A percentile compares a stretch with the other conserved stretches of the same genome.
phyloP scores from a whole-genome alignment of 2,329 filamentous ascomycete genomes.

The Penicillium oxalicum region DNA sequence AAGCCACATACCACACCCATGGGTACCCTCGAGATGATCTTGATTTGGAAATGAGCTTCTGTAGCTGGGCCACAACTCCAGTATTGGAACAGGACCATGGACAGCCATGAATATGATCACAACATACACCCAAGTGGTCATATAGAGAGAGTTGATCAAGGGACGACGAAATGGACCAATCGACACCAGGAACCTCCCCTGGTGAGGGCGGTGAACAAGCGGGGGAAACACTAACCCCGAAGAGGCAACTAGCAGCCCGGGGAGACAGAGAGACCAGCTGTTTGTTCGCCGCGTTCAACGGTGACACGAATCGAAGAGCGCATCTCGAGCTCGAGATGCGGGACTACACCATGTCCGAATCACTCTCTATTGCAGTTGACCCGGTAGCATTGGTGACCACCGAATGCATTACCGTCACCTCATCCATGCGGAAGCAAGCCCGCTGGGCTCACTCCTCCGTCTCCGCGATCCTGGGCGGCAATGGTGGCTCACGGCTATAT shows the following conservation, averaged over 20 bases:
- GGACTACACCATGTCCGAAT: slow-evolving; percentile 29
- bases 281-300: slow-evolving; percentile 18
- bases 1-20: too few relatives aligned
- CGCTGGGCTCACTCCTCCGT: slow-evolving; percentile 95
- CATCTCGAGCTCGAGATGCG: slow-evolving; percentile 18
- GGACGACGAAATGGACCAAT: too few relatives aligned
- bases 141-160: too few relatives aligned
- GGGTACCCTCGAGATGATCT: too few relatives aligned
- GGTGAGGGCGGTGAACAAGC: slow-evolving; percentile 21
- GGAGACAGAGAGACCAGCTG: slow-evolving; percentile 26
- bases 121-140: too few relatives aligned
- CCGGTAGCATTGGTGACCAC: slow-evolving; percentile 91
- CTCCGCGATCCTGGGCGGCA: slow-evolving; percentile 84
- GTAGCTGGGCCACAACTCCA: too few relatives aligned
- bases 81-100: too few relatives aligned
- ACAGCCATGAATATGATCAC: too few relatives aligned
- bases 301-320: slow-evolving; percentile 17
- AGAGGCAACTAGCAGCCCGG: slow-evolving; percentile 21
- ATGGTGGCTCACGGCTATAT: slow-evolving; percentile 43
- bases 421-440: slow-evolving; percentile 94
- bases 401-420: slow-evolving; percentile 98
- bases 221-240: slow-evolving; percentile 22
- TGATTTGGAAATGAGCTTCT: too few relatives aligned
- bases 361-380: slow-evolving; percentile 74
- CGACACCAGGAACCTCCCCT: slow-evolving; percentile 7